Evolutionary conservation across 306 rosid genomes (phyloP).

Genomic region (Prunus campanulata): DNA sequence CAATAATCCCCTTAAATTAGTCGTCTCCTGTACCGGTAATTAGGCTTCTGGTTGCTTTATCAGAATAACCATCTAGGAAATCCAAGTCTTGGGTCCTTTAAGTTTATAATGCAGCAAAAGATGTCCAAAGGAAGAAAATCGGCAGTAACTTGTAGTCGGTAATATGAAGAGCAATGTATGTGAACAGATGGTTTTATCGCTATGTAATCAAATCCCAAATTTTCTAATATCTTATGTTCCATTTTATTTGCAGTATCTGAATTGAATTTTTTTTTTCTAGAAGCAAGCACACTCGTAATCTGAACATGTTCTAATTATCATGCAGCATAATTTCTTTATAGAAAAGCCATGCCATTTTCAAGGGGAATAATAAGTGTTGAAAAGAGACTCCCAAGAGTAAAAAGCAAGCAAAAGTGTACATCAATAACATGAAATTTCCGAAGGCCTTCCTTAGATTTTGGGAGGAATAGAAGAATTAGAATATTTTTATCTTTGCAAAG

Average conservation of each 20-base stretch:
- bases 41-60: constrained; percentile 22
- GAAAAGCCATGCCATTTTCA: constrained; percentile 16
- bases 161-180: constrained; percentile 17
- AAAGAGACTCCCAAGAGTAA: not conserved
- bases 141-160: constrained; percentile 41
- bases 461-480: constrained; percentile 35
- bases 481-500: constrained; percentile 37
- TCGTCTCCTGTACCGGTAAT: constrained; percentile 22
- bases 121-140: constrained; percentile 12
- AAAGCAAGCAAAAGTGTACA: constrained; percentile 5
- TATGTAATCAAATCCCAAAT: constrained; percentile 29
- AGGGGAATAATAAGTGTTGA: constrained; percentile 5
- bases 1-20: constrained; percentile 7
- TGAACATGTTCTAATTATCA: not conserved
- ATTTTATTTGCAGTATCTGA: not conserved
- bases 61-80: constrained; percentile 36
- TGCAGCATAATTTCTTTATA: constrained; percentile 1
- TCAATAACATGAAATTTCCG: not conserved
- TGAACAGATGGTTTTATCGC: constrained; percentile 15
- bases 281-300: not conserved
- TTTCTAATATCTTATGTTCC: not conserved
- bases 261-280: not conserved
- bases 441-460: not conserved
- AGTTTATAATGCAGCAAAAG: too few species aligned
- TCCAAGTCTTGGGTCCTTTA: constrained; percentile 5